A percentile compares a stretch with the other conserved stretches of the same genome.
phyloP scores from a whole-genome alignment of 345 rosid species.

The Noccaea caerulescens region DNA sequence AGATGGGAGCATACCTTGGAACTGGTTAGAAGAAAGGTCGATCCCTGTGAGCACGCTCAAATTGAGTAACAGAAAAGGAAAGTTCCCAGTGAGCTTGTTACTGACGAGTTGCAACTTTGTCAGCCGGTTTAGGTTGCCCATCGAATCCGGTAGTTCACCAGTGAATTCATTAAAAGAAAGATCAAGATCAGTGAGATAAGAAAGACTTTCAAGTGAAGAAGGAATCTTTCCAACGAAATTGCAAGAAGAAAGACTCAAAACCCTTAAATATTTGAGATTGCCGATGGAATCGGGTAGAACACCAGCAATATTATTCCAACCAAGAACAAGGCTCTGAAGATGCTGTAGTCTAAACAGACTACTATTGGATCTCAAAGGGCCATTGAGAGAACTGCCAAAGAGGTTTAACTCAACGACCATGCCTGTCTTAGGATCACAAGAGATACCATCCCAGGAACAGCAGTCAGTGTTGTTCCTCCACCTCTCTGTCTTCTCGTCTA shows the following conservation, averaged over 20 bases:
- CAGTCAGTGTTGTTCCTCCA: constrained; percentile 33
- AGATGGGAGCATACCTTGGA: constrained; percentile 28
- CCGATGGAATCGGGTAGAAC: constrained; percentile 36
- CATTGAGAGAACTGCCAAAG: background rate
- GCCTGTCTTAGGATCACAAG: constrained; percentile 20
- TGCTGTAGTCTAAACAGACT: constrained; percentile 14
- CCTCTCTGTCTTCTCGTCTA: background rate
- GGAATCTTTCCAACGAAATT: constrained; percentile 40
- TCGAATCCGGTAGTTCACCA: constrained; percentile 36
- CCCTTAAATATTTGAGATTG: constrained; percentile 4
- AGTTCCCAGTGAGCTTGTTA: constrained; percentile 3
- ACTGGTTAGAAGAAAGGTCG: background rate
- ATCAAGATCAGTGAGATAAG: constrained; percentile 27
- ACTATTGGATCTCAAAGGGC: constrained; percentile 9
- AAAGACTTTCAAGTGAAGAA: constrained; percentile 38
- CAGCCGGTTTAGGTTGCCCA: constrained; percentile 9
- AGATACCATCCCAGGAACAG: constrained; percentile 33
- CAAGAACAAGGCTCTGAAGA: background rate
- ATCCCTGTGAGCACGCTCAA: background rate
- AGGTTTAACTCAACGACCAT: constrained; percentile 7
- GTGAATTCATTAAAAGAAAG: constrained; percentile 43
- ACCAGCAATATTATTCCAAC: constrained; percentile 19
- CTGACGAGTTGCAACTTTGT: background rate
- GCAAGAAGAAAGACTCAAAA: background rate
- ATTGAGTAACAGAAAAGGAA: constrained; percentile 4